Evolutionary conservation across 768 basidiomycete genomes (phyloP), one percentile per base, ranked within the genome.

Genomic region (Lactifluus pinguis): DNA sequence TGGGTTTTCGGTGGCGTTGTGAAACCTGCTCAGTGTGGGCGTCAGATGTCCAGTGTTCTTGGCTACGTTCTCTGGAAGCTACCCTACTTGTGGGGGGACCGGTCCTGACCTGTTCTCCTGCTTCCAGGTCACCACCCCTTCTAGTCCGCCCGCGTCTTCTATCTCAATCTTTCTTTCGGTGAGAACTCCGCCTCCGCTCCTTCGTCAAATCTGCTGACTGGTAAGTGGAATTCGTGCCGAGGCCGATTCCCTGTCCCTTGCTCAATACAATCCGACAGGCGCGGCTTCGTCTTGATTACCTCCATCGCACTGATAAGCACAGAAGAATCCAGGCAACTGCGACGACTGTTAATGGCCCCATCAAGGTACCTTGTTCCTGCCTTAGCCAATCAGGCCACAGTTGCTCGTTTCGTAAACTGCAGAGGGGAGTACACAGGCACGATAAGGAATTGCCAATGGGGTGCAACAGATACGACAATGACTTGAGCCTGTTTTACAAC

Each of bases 311-410:
- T 41, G 45, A 42, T 42, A 58, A 13, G 19, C 21, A 68, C 67
- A 1, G 64, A 41, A 66, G 49, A 70, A 68, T 19, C 58, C 71
- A 6, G 53, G 53, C n/a, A 53, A 60, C 56, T 70, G 68, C 25
- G 25, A 25, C 25, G 25, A 25, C 2, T 25, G 25, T 25, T 2
- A 25, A 25, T 2, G 25, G 25, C 29, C 63, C 66, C 49, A 63
- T 66, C 45, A 63, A 66, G 48, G 61, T 71, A 41, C 70, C 70
- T 11, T 25, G 68, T 68, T 62, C 32, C 53, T 15, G 68, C 70
- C 59, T 68, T 13, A 39, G 11, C 38, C 38, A 13, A 39, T 39
- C 38, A 14, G 13, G 13, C 38, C 70, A 42, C 41, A 42, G 4
- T 42, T 42, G 41, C 5, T 42, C 41, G 6, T 42, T 42, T 42